These are phyloP conservation scores for Cnidoscolus chayamansa DNA, from an alignment of 441 rosid genomes.

Conservation along the genomic window DNA sequence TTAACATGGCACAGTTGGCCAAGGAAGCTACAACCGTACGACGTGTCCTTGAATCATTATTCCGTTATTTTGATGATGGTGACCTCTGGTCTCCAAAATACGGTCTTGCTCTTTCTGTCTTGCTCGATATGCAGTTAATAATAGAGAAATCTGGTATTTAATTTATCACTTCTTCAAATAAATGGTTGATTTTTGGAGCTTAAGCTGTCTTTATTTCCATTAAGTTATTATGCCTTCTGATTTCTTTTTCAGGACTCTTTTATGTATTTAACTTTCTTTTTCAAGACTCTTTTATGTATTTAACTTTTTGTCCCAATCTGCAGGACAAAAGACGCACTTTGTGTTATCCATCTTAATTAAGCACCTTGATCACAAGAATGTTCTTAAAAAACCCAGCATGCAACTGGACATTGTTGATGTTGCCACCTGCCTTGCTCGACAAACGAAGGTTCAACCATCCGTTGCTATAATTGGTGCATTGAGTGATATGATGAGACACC, in stretches of 20 bases:
- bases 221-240: not conserved
- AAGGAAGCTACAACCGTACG: slow-evolving; percentile 87
- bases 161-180: no score
- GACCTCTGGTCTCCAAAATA: slow-evolving; percentile 67
- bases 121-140: slow-evolving; percentile 69
- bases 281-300: no score
- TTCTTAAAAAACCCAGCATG: slow-evolving; percentile 64
- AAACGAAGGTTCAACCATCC: slow-evolving; percentile 54
- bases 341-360: slow-evolving; percentile 69
- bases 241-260: not conserved
- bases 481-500: slow-evolving; percentile 79
- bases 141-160: slow-evolving; percentile 50
- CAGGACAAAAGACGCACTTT: slow-evolving; percentile 77
- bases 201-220: slow-evolving; percentile 8
- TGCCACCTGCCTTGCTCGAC: slow-evolving; percentile 60
- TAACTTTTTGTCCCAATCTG: slow-evolving; percentile 14
- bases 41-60: slow-evolving; percentile 79
- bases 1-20: slow-evolving; percentile 86
- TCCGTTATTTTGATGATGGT: slow-evolving; percentile 71
- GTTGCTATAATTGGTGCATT: slow-evolving; percentile 71
- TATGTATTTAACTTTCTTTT: no score
- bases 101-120: slow-evolving; percentile 70
- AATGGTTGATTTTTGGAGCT: no score
- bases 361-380: slow-evolving; percentile 89
- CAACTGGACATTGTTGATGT: slow-evolving; percentile 73